These are phyloP conservation scores for Dillenia turbinata DNA, from an alignment of 164 flowering plant species.

Conservation along the genomic window DNA sequence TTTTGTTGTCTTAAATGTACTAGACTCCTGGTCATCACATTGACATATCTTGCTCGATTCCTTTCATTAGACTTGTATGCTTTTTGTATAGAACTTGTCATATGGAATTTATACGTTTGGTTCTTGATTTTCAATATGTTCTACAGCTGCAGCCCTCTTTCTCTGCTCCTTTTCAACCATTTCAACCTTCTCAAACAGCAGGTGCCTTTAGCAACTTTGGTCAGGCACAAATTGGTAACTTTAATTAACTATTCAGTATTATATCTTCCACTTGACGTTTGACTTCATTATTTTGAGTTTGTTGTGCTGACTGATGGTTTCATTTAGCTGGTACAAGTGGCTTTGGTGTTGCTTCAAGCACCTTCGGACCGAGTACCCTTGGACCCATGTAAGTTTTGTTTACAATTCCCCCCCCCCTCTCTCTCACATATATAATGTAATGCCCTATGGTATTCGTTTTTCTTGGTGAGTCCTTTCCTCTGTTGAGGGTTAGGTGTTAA, in stretches of 20 bases:
- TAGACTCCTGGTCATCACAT: no score
- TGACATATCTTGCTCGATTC: no score
- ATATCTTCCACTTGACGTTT: not conserved
- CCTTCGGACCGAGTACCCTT: constrained; percentile 54
- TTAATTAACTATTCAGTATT: not conserved
- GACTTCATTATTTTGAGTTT: not conserved
- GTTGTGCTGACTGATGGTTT: constrained; percentile 11
- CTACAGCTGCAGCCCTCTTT: constrained; percentile 38
- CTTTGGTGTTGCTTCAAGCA: constrained; percentile 35
- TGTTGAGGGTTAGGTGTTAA: no score
- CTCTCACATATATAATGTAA: not conserved
- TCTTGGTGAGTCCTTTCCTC: not conserved
- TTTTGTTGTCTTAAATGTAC: no score
- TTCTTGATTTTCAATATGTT: not conserved
- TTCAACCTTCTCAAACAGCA: constrained; percentile 51
- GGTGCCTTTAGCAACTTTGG: constrained; percentile 51
- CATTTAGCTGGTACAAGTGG: constrained; percentile 39
- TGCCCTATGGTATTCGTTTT: not conserved
- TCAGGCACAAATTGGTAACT: constrained; percentile 61
- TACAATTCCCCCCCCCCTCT: not conserved
- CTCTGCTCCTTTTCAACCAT: constrained; percentile 46
- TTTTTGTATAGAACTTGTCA: no score
- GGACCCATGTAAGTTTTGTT: constrained; percentile 58
- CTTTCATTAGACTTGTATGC: no score
- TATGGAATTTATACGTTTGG: not conserved